Evolutionary conservation across 2,329 filamentous ascomycete species (phyloP), one percentile per base, ranked within the genome.

Genomic region (Balansia obtecta): DNA sequence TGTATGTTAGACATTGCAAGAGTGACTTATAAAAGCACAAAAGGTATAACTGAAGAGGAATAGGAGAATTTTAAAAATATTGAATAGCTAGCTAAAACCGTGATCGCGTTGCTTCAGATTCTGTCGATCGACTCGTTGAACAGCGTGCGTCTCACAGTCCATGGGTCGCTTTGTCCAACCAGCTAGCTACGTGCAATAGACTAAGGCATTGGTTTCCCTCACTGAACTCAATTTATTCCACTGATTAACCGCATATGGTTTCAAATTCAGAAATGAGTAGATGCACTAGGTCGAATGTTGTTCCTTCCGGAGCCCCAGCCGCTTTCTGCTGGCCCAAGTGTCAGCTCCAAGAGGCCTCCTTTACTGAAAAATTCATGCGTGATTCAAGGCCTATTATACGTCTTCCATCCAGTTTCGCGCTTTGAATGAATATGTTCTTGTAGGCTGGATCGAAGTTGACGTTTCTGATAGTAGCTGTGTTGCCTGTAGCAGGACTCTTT

Each of bases 331-430:
- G 60, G 50, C 0, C 80, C 79, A 16, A 83, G 59, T 8, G 63
- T 69, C 50, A 83, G 58, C 57, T 82, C 79, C 55, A 84, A 59
- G 13, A 73, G 63, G 0, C 79, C 79, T 0, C 80, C 80, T 0
- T 79, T 64, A 0, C 67, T 49, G 57, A 82, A 83, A 60, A 84
- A 82, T 22, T 69, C 69, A 65, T 83, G 80, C 7, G 67, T 67
- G 22, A 83, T 68, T 79, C 80, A 84, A 57, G 75, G 82, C 61
- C 69, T 74, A 4, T 68, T 72, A 60, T 77, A 83, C 0, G 64
- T 56, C 55, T 69, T 0, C 79, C 80, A 58, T 84, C 67, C 50
- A 82, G 61, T 15, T 61, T 80, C 3, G 72, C 80, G 38, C 68
- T 75, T 61, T 83, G 79, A 8, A 84, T 74, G 52, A 76, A 83